Percentiles rank a stretch among this genome's conserved stretches.
Evolutionary conservation across 1,139 yeast species (phyloP).

Genomic region (Candida sp.): DNA sequence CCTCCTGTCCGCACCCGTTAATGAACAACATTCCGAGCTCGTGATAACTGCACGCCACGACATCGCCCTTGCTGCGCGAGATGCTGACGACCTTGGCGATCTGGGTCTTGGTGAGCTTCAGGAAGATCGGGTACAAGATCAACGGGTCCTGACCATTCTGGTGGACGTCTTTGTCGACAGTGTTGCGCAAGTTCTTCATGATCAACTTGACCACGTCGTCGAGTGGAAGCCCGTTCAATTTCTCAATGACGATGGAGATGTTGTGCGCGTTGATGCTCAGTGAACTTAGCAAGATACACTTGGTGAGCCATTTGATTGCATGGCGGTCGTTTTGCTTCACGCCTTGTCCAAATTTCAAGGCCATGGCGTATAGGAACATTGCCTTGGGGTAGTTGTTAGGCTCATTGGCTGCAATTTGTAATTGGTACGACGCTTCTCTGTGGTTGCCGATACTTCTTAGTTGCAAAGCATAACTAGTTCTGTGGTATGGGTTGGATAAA

Average conservation of each 20-base stretch:
- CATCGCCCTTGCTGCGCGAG: conserved; percentile 31
- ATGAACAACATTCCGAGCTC: conserved; percentile 68
- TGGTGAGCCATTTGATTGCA: conserved; percentile 66
- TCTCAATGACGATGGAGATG: conserved; percentile 18
- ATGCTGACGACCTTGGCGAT: conserved; percentile 29
- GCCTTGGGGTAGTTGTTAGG: conserved; percentile 66
- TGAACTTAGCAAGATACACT: conserved; percentile 29
- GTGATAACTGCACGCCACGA: conserved; percentile 36
- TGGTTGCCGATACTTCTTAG: conserved; percentile 62
- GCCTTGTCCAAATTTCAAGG: conserved; percentile 75
- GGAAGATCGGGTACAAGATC: conserved; percentile 27
- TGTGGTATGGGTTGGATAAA: conserved; percentile 32
- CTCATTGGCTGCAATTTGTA: conserved; percentile 62
- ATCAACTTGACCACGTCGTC: conserved; percentile 36
- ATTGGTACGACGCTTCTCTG: conserved; percentile 71
- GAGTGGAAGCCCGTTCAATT: conserved; percentile 30
- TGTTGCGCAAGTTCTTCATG: conserved; percentile 24
- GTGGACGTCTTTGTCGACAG: conserved; percentile 16
- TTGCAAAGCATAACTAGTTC: conserved; percentile 56
- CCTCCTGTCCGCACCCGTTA: conserved; percentile 62
- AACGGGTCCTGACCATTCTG: conserved; percentile 34
- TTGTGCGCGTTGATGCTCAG: conserved; percentile 7
- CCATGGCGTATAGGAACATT: conserved; percentile 72
- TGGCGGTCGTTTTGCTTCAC: conserved; percentile 60
- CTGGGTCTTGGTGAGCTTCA: conserved; percentile 27